Evolutionary conservation across 2,329 filamentous ascomycete genomes (phyloP).

Genomic region (Zasmidium citrigriseum): DNA sequence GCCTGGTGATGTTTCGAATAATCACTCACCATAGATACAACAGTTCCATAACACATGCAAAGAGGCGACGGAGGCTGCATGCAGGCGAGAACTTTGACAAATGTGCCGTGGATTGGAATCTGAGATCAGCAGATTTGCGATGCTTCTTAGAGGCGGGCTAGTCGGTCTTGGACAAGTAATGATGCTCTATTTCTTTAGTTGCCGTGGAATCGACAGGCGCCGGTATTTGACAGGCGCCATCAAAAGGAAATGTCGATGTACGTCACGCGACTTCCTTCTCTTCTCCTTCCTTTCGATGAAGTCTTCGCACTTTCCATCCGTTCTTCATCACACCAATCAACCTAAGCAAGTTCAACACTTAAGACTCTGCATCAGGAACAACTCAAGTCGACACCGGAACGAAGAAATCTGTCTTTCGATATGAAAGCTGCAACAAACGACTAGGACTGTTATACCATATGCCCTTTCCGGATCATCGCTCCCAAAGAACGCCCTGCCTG

Average conservation of each 20-base stretch:
- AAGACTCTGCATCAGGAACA: background rate
- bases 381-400: background rate
- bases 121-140: background rate
- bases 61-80: no score
- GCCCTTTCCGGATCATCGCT: background rate
- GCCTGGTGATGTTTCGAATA: no score
- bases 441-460: background rate
- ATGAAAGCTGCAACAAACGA: background rate
- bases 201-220: background rate
- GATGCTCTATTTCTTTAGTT: background rate
- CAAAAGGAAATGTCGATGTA: no score
- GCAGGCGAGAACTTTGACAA: background rate
- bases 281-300: background rate
- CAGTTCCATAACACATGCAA: no score
- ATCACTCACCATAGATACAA: no score
- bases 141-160: background rate
- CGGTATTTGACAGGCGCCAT: background rate
- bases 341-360: no score
- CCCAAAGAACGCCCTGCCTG: conserved; percentile 4
- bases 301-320: background rate
- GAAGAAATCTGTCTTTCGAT: background rate
- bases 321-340: no score
- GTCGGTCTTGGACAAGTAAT: background rate
- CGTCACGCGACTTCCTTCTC: background rate
- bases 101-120: background rate